These are phyloP conservation scores for Atalantia buxifolia DNA, from an alignment of 345 rosid genomes.

Conservation along the genomic window DNA sequence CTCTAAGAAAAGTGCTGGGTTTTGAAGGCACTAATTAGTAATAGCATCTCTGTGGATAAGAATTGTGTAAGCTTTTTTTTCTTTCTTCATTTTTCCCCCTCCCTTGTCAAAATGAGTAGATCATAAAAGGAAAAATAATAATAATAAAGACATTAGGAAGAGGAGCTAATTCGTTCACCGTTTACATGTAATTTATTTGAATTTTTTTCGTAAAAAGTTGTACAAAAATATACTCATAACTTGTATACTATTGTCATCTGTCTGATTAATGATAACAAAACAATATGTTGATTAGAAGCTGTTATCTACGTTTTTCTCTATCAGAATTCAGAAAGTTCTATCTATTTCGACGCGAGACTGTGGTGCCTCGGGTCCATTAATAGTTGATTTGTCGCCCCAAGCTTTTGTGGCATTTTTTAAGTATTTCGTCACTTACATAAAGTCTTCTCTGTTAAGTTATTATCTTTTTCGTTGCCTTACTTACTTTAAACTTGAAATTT, in stretches of 20 bases:
- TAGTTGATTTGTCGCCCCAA: no score
- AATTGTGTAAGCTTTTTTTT: not conserved
- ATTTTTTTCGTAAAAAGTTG: not conserved
- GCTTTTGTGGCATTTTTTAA: no score
- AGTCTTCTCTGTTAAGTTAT: no score
- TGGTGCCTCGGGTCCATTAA: no score
- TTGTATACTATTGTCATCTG: not conserved
- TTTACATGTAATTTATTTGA: conserved; percentile 11
- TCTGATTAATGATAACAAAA: not conserved
- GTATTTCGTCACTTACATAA: no score
- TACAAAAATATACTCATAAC: conserved; percentile 5
- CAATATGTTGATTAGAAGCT: not conserved
- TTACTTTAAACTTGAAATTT: no score
- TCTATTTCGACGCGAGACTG: no score
- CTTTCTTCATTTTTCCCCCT: not conserved
- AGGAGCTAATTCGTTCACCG: not conserved
- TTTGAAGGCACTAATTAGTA: conserved; percentile 7
- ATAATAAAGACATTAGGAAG: not conserved
- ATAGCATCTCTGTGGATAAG: not conserved
- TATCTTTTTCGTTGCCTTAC: no score
- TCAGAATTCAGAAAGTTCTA: no score
- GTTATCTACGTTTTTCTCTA: no score
- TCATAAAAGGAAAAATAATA: not conserved
- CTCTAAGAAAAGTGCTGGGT: conserved; percentile 7
- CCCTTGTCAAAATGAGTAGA: not conserved